Evolutionary conservation across 306 rosid genomes (phyloP), one percentile per base, ranked within the genome.

Genomic region (Hippophae tibetana): DNA sequence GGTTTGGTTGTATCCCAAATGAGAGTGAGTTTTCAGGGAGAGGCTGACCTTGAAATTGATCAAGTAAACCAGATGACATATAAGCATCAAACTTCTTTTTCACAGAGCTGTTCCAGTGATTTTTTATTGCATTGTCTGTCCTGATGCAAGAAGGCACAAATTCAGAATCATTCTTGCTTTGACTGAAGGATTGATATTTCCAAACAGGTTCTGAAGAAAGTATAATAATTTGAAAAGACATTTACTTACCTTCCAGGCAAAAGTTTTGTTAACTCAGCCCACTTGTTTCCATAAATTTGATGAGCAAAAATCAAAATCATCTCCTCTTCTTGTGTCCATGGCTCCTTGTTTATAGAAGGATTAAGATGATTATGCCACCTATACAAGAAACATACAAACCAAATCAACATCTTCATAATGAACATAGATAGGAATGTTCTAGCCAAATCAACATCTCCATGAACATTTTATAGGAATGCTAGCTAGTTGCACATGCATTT

Each of bases 301-400:
- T 93, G 99, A 38, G 97, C 99, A 47, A 82, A 93, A 62, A 93
- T 82, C 58, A 93, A 73, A 70, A 89, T 85, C 65, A 93, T 60
- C 80, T 93, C 99, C 74, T 93, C 99, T 48, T 93, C 99, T 68
- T 83, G 86, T 10, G 97, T 89, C 99, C 99, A 93, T 69, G 99
- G 95, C 61, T 93, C 97, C 77, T 86, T 88, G 79, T 93, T 93
- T 79, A 93, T 93, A 60, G 82, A 59, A 45, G 99, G 99, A 77
- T 93, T 93, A 61, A 93, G 92, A 78, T 93, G 99, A 84, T 93
- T 93, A 62, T 93, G 99, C 99, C 99, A 93, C 89, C 99, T 93
- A 67, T 52, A 50, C 38, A 31, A 18, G 38, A 12, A 18, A 18
- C 23, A 18, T 18, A 18, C 23, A 18, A 18, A 18, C 23, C 25